Conservation (phyloP, 2,329 filamentous ascomycete species). For the Aspergillus proliferans region DNA sequence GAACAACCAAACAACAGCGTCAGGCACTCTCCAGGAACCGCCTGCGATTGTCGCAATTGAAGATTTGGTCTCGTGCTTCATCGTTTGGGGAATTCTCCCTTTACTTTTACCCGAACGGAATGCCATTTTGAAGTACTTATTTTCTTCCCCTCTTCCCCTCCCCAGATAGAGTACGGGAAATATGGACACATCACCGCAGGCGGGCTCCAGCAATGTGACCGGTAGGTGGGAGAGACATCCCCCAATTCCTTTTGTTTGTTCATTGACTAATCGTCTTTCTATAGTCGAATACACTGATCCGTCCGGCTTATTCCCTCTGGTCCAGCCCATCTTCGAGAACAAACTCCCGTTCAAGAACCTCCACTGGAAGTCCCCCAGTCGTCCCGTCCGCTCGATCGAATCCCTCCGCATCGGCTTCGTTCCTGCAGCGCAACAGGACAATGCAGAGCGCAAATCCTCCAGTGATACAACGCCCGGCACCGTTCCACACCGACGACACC, state of each 20-base stretch:
- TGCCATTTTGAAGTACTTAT: slow-evolving; percentile 12
- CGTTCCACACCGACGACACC: slow-evolving; percentile 63
- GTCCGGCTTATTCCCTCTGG: slow-evolving; percentile 74
- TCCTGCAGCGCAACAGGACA: slow-evolving; percentile 47
- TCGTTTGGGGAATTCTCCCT: not conserved
- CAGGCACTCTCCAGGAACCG: not conserved
- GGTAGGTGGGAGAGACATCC: slow-evolving; percentile 42
- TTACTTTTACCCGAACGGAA: slow-evolving; percentile 15
- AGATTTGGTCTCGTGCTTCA: not conserved
- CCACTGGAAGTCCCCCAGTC: slow-evolving; percentile 92
- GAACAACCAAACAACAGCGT: not conserved
- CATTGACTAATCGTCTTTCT: slow-evolving; percentile 12
- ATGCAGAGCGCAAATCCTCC: slow-evolving; percentile 28
- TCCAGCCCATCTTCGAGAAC: slow-evolving; percentile 69
- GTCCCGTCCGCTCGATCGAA: slow-evolving; percentile 86
- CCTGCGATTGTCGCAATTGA: not conserved
- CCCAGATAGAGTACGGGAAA: slow-evolving; percentile 25
- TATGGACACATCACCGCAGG: slow-evolving; percentile 38
- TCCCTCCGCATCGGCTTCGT: slow-evolving; percentile 85
- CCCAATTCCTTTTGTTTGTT: slow-evolving; percentile 5
- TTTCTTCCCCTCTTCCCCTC: slow-evolving; percentile 2
- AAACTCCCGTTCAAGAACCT: slow-evolving; percentile 83
- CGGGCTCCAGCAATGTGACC: slow-evolving; percentile 68
- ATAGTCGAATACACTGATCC: slow-evolving; percentile 95
- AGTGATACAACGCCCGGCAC: slow-evolving; percentile 31